Conservation (phyloP, 306 rosid genomes). For the Cicer pinnatifidum region DNA sequence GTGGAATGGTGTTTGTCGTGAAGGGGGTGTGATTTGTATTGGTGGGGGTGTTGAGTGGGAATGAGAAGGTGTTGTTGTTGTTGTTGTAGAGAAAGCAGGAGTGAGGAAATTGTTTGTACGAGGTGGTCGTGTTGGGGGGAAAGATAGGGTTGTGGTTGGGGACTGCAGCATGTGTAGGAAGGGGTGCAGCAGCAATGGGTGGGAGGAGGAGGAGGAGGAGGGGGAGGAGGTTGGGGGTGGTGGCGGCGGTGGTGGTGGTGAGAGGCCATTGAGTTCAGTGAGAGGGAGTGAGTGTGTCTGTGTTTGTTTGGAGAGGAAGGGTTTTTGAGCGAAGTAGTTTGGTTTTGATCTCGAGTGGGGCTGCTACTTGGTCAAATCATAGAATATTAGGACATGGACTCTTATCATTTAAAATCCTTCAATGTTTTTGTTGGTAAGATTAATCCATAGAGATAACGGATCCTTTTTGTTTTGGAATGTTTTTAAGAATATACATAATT, state of each 20-base stretch:
- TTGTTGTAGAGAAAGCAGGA: conserved; percentile 45
- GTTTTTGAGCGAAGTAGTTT: background rate
- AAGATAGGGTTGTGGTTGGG: conserved; percentile 40
- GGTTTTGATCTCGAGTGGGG: background rate
- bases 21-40: conserved; percentile 41
- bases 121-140: conserved; percentile 54
- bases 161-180: conserved; percentile 39
- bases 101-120: conserved; percentile 59
- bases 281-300: background rate
- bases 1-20: conserved; percentile 44
- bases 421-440: too few relatives aligned
- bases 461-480: too few relatives aligned
- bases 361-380: background rate
- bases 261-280: conserved; percentile 62
- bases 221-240: conserved; percentile 38
- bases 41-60: conserved; percentile 33
- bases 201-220: conserved; percentile 41
- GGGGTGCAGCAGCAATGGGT: conserved; percentile 50
- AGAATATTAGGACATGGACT: conserved; percentile 14
- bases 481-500: too few relatives aligned
- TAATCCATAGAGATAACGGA: too few relatives aligned
- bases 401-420: background rate
- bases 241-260: conserved; percentile 45
- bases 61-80: conserved; percentile 15
- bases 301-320: background rate